A percentile compares a stretch with the other conserved stretches of the same genome.
These are phyloP conservation scores for Arthrobotrys entomopaga DNA, from an alignment of 2,329 filamentous ascomycete genomes.

Conservation along the genomic window DNA sequence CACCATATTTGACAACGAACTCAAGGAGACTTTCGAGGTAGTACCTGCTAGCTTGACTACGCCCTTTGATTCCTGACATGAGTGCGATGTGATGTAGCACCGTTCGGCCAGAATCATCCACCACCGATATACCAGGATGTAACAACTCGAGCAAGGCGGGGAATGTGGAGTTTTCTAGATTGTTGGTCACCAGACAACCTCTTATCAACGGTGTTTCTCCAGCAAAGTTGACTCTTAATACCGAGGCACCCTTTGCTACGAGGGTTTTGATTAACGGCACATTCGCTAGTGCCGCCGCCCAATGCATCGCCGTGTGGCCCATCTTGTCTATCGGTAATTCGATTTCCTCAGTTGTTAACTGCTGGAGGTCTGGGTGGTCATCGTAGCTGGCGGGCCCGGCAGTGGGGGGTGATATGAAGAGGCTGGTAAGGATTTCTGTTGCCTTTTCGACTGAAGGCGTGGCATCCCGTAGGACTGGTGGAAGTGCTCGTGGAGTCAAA, in stretches of 20 bases:
- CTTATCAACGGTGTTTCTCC: constrained; percentile 95
- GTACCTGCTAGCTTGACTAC: constrained; percentile 90
- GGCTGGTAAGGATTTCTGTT: constrained; percentile 80
- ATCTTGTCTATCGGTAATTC: constrained; percentile 92
- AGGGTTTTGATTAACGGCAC: constrained; percentile 83
- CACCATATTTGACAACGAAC: constrained; percentile 87
- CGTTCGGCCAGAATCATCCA: constrained; percentile 87
- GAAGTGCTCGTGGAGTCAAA: constrained; percentile 66
- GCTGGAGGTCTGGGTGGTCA: constrained; percentile 79
- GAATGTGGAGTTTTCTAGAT: constrained; percentile 88
- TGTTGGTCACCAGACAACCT: constrained; percentile 92
- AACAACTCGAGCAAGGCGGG: constrained; percentile 89
- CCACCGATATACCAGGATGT: constrained; percentile 86
- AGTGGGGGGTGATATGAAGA: constrained; percentile 70
- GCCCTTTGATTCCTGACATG: constrained; percentile 92
- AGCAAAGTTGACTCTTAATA: constrained; percentile 84
- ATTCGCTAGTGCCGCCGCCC: constrained; percentile 91
- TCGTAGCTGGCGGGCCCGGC: constrained; percentile 74
- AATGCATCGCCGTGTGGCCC: constrained; percentile 90
- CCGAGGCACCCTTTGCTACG: constrained; percentile 84
- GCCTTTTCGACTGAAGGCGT: constrained; percentile 79
- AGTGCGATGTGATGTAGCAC: constrained; percentile 96
- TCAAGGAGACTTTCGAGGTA: constrained; percentile 94
- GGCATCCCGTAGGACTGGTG: constrained; percentile 72
- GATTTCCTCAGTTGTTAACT: constrained; percentile 80